Conservation (phyloP, 768 basidiomycete species). For the Tylopilus vinaceipallidus region DNA sequence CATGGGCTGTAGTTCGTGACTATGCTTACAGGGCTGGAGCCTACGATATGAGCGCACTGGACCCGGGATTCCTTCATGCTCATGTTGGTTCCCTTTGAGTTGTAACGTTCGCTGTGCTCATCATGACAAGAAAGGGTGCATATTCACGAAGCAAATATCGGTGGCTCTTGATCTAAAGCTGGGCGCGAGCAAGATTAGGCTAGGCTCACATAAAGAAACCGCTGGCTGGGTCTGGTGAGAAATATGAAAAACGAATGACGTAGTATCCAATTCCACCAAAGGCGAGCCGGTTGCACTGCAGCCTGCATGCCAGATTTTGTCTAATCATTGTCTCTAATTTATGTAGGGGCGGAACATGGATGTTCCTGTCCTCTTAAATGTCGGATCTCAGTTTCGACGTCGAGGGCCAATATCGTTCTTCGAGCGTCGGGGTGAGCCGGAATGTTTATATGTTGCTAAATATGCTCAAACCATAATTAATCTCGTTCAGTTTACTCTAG, state of each 20-base stretch:
- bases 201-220: too few relatives aligned
- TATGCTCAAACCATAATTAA: background rate
- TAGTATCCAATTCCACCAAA: background rate
- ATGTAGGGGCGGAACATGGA: background rate
- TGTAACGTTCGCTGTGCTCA: too few relatives aligned
- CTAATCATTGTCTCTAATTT: background rate
- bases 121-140: too few relatives aligned
- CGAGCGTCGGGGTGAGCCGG: too few relatives aligned
- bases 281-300: background rate
- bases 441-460: background rate
- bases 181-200: too few relatives aligned
- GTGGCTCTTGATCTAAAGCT: too few relatives aligned
- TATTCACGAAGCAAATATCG: background rate
- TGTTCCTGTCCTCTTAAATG: background rate
- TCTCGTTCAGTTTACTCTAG: background rate
- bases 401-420: background rate
- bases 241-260: background rate
- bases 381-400: background rate
- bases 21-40: too few relatives aligned
- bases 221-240: background rate
- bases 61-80: too few relatives aligned
- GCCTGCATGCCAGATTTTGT: background rate
- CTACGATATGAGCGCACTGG: too few relatives aligned
- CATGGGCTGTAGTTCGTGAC: too few relatives aligned
- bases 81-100: too few relatives aligned